Conservation (phyloP, 345 rosid species). For the Hypericum androsaemum region DNA sequence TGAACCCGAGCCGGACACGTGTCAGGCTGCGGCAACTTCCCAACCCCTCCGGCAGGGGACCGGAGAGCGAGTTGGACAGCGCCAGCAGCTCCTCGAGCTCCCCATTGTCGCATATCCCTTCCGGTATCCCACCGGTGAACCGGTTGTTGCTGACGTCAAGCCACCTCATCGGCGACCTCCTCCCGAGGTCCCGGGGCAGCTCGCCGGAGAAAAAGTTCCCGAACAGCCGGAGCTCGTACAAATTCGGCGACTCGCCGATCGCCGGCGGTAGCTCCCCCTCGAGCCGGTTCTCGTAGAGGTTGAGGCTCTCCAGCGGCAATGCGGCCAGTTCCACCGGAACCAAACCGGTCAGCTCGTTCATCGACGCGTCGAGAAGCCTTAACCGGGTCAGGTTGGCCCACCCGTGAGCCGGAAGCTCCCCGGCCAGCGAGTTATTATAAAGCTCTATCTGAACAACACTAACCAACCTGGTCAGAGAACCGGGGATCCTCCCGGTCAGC, state of each 20-base stretch:
- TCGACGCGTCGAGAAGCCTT: constrained; percentile 51
- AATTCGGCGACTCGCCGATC: constrained; percentile 43
- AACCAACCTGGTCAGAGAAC: constrained; percentile 38
- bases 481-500: constrained; percentile 60
- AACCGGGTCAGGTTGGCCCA: constrained; percentile 43
- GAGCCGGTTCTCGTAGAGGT: constrained; percentile 52
- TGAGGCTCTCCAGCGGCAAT: constrained; percentile 52
- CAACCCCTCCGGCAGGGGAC: constrained; percentile 50
- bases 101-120: constrained; percentile 51
- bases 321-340: constrained; percentile 54
- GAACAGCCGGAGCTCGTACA: constrained; percentile 42
- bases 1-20: constrained; percentile 64
- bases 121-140: constrained; percentile 69
- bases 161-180: constrained; percentile 69
- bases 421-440: constrained; percentile 58
- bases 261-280: constrained; percentile 59
- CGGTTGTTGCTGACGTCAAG: constrained; percentile 63
- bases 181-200: constrained; percentile 45
- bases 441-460: constrained; percentile 58
- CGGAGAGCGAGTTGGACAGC: constrained; percentile 59
- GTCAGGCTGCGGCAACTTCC: constrained; percentile 49
- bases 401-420: constrained; percentile 40
- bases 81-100: constrained; percentile 65
- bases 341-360: constrained; percentile 47
- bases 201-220: constrained; percentile 35